A percentile compares a stretch with the other conserved stretches of the same genome.
Evolutionary conservation across 2,329 filamentous ascomycete species (phyloP).

Genomic region (Eutypa lata): DNA sequence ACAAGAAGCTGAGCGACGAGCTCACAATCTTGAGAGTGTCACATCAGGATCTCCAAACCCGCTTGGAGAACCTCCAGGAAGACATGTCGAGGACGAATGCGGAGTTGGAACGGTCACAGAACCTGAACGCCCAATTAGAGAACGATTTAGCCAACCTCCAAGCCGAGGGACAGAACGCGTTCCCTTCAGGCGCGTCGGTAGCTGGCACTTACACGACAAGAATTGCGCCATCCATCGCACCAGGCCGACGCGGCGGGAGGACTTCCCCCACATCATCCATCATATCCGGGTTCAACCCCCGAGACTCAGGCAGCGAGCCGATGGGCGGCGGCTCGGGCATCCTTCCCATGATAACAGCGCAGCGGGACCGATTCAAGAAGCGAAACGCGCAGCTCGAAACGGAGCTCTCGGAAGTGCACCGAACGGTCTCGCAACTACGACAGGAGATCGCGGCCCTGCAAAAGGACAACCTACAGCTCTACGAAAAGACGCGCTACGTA

Average conservation of each 20-base stretch:
- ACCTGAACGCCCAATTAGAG: slow-evolving; percentile 84
- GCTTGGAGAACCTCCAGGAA: slow-evolving; percentile 76
- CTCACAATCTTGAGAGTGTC: slow-evolving; percentile 90
- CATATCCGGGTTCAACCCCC: slow-evolving; percentile 90
- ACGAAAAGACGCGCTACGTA: slow-evolving; percentile 96
- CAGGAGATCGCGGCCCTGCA: slow-evolving; percentile 90
- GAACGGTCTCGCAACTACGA: slow-evolving; percentile 77
- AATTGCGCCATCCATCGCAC: slow-evolving; percentile 64
- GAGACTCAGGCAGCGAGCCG: slow-evolving; percentile 56
- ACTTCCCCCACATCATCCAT: slow-evolving; percentile 95
- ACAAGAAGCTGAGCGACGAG: slow-evolving; percentile 95
- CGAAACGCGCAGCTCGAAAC: slow-evolving; percentile 87
- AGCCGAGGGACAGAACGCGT: slow-evolving; percentile 76
- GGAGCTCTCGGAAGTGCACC: slow-evolving; percentile 81
- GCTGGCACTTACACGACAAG: slow-evolving; percentile 79
- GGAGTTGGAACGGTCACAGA: slow-evolving; percentile 81
- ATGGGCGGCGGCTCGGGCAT: slow-evolving; percentile 80
- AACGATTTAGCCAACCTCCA: slow-evolving; percentile 88
- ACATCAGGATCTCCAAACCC: slow-evolving; percentile 82
- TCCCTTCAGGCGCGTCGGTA: slow-evolving; percentile 87
- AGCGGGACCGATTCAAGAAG: slow-evolving; percentile 97
- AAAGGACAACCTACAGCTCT: slow-evolving; percentile 92
- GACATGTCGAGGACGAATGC: slow-evolving; percentile 79
- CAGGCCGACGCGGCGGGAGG: slow-evolving; percentile 62
- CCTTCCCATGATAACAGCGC: slow-evolving; percentile 95